Evolutionary conservation across 2,329 filamentous ascomycete species (phyloP).

Genomic region (Colletotrichum liaoningense): DNA sequence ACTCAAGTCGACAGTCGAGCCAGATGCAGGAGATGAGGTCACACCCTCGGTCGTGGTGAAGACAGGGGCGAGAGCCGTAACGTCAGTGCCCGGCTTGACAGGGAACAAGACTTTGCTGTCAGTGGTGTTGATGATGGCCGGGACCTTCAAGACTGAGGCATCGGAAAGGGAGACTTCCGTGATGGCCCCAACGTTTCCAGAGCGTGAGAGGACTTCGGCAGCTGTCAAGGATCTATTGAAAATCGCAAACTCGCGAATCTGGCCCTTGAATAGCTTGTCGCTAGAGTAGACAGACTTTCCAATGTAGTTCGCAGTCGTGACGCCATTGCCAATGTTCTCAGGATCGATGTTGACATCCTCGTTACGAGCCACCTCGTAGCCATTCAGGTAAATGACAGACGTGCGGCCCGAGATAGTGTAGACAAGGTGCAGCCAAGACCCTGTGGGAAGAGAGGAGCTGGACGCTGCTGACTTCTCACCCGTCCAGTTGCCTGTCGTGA

Average conservation of each 20-base stretch:
- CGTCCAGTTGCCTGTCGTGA: constrained; percentile 37
- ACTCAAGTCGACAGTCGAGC: constrained; percentile 36
- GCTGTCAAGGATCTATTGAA: constrained; percentile 39
- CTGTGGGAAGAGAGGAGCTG: constrained; percentile 34
- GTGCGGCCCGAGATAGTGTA: constrained; percentile 37
- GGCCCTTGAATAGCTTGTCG: constrained; percentile 39
- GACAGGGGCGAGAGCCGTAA: constrained; percentile 36
- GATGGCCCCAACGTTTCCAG: constrained; percentile 29
- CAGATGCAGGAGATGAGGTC: constrained; percentile 36
- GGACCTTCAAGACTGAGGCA: constrained; percentile 31
- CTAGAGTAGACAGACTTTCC: constrained; percentile 38
- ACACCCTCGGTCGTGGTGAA: constrained; percentile 37
- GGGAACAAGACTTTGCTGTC: constrained; percentile 35
- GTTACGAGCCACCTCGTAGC: constrained; percentile 40
- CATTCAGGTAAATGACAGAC: constrained; percentile 47
- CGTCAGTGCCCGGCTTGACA: constrained; percentile 37
- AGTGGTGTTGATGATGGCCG: constrained; percentile 35
- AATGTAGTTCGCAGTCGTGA: constrained; percentile 39
- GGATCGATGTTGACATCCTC: constrained; percentile 31
- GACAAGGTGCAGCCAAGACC: constrained; percentile 38
- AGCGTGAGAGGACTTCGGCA: constrained; percentile 33
- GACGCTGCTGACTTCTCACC: constrained; percentile 36
- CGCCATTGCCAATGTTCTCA: constrained; percentile 36
- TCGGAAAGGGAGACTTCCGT: constrained; percentile 33
- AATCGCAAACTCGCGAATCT: constrained; percentile 38